Evolutionary conservation across 306 rosid species (phyloP).

Genomic region (Sophora flavescens): DNA sequence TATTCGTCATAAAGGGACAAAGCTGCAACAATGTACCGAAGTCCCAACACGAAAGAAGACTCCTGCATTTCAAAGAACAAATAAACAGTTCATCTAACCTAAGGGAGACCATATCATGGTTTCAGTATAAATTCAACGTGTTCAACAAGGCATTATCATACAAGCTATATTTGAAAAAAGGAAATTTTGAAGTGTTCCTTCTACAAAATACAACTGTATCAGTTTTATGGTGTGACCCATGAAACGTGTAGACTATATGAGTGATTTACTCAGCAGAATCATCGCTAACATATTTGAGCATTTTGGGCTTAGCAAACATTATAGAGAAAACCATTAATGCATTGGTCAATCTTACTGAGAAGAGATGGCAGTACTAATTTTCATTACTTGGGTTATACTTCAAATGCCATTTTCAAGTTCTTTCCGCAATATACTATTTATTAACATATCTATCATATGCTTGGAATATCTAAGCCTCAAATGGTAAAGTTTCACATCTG

Average conservation of each 20-base stretch:
- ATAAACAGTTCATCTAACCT: constrained; percentile 31
- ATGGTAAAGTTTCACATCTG: not conserved
- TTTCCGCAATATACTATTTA: constrained; percentile 6
- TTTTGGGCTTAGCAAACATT: constrained; percentile 14
- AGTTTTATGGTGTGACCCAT: not conserved
- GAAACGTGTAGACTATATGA: not conserved
- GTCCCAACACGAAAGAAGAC: constrained; percentile 74
- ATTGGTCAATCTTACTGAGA: not conserved
- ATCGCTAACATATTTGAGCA: not conserved
- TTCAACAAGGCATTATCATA: constrained; percentile 6
- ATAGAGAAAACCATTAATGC: not conserved
- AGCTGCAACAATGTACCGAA: constrained; percentile 74
- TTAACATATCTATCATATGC: not conserved
- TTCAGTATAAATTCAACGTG: not conserved
- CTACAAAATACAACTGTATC: not conserved
- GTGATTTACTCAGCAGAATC: not conserved
- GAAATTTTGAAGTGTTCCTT: not conserved
- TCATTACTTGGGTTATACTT: not conserved
- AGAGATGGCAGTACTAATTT: not conserved
- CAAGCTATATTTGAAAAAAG: not conserved
- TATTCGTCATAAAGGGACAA: constrained; percentile 91
- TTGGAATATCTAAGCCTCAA: constrained; percentile 11
- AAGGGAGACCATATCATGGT: not conserved
- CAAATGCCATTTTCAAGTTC: not conserved
- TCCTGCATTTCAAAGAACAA: constrained; percentile 70